A percentile compares a stretch with the other conserved stretches of the same genome.
Conservation (phyloP, 306 rosid species). For the Ormosia emarginata region DNA sequence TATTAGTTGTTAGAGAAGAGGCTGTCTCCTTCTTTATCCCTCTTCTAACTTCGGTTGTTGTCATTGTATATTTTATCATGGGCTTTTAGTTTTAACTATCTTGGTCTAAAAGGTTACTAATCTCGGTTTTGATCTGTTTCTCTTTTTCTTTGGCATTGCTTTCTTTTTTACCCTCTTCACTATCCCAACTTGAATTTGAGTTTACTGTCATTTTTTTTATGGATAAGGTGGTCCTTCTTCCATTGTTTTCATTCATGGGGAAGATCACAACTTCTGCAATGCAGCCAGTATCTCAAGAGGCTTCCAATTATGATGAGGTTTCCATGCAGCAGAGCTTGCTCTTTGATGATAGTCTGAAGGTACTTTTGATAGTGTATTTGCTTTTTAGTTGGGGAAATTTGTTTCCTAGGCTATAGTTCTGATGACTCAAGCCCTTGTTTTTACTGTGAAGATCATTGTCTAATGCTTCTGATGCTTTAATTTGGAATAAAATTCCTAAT, state of each 20-base stretch:
- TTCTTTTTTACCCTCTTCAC: constrained; percentile 17
- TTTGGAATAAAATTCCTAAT: not conserved
- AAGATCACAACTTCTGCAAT: constrained; percentile 55
- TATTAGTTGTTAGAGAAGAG: constrained; percentile 39
- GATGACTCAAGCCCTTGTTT: not conserved
- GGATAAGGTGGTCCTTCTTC: constrained; percentile 35
- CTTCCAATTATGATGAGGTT: constrained; percentile 89
- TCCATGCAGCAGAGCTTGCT: constrained; percentile 93
- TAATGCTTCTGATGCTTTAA: not conserved
- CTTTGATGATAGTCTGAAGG: constrained; percentile 93
- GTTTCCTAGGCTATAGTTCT: not conserved
- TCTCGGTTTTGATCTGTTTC: constrained; percentile 25
- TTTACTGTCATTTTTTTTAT: not conserved
- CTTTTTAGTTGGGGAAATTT: not conserved
- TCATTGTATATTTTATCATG: constrained; percentile 20
- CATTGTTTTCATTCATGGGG: constrained; percentile 45
- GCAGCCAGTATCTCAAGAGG: constrained; percentile 47
- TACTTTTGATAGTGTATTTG: constrained; percentile 18
- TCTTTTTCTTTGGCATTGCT: constrained; percentile 9
- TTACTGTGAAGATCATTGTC: not conserved
- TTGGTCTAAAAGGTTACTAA: constrained; percentile 12
- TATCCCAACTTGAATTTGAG: constrained; percentile 13
- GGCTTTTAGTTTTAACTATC: constrained; percentile 27
- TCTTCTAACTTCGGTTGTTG: constrained; percentile 20
- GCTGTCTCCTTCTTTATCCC: constrained; percentile 36